Base-by-base conservation (phyloP, 306 rosid species). In the Cyamopsis tetragonoloba region DNA sequence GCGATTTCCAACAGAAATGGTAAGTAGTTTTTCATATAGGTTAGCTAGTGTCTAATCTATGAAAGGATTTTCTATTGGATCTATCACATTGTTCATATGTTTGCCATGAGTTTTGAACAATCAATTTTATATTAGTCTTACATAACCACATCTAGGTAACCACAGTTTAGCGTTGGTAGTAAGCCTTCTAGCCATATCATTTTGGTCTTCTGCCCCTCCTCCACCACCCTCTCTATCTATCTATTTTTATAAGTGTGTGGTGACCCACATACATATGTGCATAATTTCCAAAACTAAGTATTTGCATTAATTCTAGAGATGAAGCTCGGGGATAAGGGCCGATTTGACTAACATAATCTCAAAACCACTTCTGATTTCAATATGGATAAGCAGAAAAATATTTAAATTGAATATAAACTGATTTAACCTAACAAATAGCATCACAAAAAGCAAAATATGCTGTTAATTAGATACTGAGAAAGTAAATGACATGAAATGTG, bases 351-450 rank as follows among this genome's bases (percentile, higher is more conserved):
- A 22, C 46, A 9, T 44, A 59, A 28, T 20, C 26, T 48, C 56
- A 13, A 51, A 49, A 35, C 28, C 28, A 4, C 22, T n/a, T 60
- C 22, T 62, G 32, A 39, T 61, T 51, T 53, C 53, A 63, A 63
- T 28, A 62, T 49, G 18, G 57, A 28, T 42, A 49, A 46, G 63
- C 28, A 55, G 18, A 44, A 24, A 6, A 38, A 62, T 38, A 28
- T 12, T 43, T 53, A 53, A 58, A 57, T 70, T 49, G 15, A 18
- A 7, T 60, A 66, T 67, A 34, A 66, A 66, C 42, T 64, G 39
- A 46, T 62, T 62, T 4, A 27, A 15, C 28, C 26, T 22, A 57
- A 26, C 4, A 31, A 39, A 48, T 70, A n/a, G 67, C 75, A 30
- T 4, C 34, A 14, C 46, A n/a, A 8, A 39, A 64, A 42, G 41